Conservation (phyloP, 306 rosid genomes). For the Castanopsis chinensis region DNA sequence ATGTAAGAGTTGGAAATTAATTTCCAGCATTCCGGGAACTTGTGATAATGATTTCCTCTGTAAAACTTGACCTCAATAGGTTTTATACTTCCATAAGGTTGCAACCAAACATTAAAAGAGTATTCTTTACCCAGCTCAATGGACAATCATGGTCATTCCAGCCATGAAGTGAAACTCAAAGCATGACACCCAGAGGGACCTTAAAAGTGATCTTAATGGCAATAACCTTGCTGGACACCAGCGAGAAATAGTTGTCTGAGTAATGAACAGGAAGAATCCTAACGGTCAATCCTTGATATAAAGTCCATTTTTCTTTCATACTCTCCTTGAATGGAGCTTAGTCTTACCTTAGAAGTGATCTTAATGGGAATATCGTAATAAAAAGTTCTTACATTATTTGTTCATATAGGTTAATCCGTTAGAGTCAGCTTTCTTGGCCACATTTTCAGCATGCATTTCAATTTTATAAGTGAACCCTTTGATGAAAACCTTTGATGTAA, state of each 20-base stretch:
- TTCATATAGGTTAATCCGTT: constrained; percentile 30
- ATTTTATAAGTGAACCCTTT: constrained; percentile 58
- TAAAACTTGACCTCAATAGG: not conserved
- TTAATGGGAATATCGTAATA: too few relatives aligned
- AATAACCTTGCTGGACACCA: constrained; percentile 69
- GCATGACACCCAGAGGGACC: constrained; percentile 63
- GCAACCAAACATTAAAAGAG: not conserved
- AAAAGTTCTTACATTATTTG: not conserved
- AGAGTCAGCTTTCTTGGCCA: constrained; percentile 44
- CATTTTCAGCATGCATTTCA: constrained; percentile 65
- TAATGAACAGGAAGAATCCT: constrained; percentile 90
- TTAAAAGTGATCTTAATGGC: constrained; percentile 60
- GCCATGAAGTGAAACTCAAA: constrained; percentile 59
- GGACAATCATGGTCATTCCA: constrained; percentile 57
- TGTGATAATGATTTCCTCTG: not conserved
- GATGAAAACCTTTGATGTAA: constrained; percentile 51
- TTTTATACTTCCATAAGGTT: not conserved
- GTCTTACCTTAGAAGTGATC: too few relatives aligned
- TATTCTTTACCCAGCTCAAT: constrained; percentile 6
- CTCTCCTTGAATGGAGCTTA: too few relatives aligned
- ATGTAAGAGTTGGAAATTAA: too few relatives aligned
- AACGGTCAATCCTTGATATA: too few relatives aligned
- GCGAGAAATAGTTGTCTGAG: constrained; percentile 82
- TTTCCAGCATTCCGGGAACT: not conserved
- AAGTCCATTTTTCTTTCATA: too few relatives aligned